Evolutionary conservation across 2,329 filamentous ascomycete genomes (phyloP), one percentile per base, ranked within the genome.

Genomic region (Hortaea werneckii): DNA sequence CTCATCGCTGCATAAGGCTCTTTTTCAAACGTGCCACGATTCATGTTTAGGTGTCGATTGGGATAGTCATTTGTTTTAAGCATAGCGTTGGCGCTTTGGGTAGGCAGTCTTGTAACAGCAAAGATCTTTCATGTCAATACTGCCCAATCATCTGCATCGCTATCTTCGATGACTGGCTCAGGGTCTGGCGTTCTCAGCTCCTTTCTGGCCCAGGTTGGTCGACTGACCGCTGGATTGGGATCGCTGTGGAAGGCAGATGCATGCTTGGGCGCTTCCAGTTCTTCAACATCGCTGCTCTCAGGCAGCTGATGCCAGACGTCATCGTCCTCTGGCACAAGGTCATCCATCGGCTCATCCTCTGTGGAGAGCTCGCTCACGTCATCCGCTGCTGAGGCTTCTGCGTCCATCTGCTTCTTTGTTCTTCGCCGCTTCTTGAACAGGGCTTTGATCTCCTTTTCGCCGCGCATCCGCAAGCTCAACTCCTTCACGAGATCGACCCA

Each of bases 401-500:
- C 44, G 26, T 53, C 54, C 29, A 43, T 51, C 10, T 39, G 45
- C 11, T 52, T 51, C 45, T 56, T 58, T 12, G 46, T 45, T 41
- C 12, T 38, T 32, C 45, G 46, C 20, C 40, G 42, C 40, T 45
- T 43, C 39, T 40, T 85, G 54, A 87, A 72, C 27, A 95, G 57
- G 53, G 79, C 79, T 37, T 80, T 76, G 1, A 89, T 68, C 53
- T 88, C 83, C 47, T 83, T 83, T 45, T 74, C 65, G 0, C 83
- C 88, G 26, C 86, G 76, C 32, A 78, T 70, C 29, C 90, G 76
- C 41, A 95, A 67, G 42, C 77, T 92, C 55, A 94, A 66, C 61
- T 94, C 89, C 60, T 81, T 89, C 69, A 94, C 83, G 67, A 95
- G 78, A 41, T 84, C 77, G 0, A 74, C 71, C 90, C 90, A 96